Percentiles rank a stretch among this genome's conserved stretches.
These are phyloP conservation scores for Exidia glandulosa DNA, from an alignment of 768 basidiomycete genomes.

Conservation along the genomic window DNA sequence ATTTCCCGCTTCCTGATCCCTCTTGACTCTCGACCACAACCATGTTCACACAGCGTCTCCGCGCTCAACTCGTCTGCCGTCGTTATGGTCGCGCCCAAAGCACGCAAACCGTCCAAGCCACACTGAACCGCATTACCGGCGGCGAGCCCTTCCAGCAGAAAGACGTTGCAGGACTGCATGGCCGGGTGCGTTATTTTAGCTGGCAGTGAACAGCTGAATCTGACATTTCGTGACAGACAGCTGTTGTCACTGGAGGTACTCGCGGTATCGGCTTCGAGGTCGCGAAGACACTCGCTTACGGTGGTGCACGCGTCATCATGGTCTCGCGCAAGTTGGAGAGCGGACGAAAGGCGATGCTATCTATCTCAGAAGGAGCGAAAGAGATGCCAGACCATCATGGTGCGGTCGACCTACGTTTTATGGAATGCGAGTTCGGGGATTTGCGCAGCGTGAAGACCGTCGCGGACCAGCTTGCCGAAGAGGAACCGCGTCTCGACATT, in stretches of 20 bases:
- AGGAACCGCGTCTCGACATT: constrained; percentile 11
- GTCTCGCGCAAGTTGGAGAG: constrained; percentile 15
- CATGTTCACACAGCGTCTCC: too few species aligned
- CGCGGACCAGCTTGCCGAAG: constrained; percentile 14
- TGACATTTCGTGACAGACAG: constrained; percentile 9
- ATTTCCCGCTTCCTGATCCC: too few species aligned
- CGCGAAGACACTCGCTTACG: constrained; percentile 16
- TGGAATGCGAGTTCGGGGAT: constrained; percentile 19
- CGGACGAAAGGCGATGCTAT: constrained; percentile 14
- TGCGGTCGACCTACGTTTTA: constrained; percentile 3
- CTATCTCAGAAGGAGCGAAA: constrained; percentile 8
- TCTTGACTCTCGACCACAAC: too few species aligned
- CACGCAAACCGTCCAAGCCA: too few species aligned
- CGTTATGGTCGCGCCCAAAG: too few species aligned
- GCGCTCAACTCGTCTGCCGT: too few species aligned
- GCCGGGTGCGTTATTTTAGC: neutral
- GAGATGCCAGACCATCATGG: neutral
- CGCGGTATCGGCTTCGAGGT: constrained; percentile 22
- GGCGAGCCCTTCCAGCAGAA: neutral
- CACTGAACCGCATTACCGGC: neutral
- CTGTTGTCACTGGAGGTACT: constrained; percentile 21
- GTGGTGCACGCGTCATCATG: constrained; percentile 18
- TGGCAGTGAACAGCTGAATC: neutral
- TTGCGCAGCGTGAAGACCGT: constrained; percentile 16
- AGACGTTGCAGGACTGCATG: neutral